Evolutionary conservation across 176 grass and related monocot species (phyloP).

Genomic region (Musa schizocarpa): DNA sequence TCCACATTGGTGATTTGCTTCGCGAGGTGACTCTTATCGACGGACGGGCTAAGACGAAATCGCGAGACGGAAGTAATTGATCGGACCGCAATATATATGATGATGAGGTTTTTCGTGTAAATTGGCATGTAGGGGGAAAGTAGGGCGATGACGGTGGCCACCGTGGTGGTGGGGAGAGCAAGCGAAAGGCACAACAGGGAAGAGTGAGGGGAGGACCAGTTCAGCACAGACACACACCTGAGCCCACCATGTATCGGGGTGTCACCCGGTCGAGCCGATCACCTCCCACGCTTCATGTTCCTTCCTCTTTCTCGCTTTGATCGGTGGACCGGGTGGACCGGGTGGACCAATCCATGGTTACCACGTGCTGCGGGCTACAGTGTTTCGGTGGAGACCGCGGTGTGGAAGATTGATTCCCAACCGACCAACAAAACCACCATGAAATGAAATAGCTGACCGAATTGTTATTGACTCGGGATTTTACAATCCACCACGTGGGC

Average conservation of each 20-base stretch:
- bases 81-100: no score
- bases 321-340: not conserved
- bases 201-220: not conserved
- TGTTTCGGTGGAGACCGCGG: not conserved
- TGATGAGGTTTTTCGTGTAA: no score
- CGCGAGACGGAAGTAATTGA: no score
- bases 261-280: not conserved
- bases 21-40: no score
- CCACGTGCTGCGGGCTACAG: not conserved
- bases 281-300: not conserved
- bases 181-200: not conserved
- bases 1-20: not conserved
- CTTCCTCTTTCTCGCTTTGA: not conserved
- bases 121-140: no score
- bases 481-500: not conserved
- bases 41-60: no score
- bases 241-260: not conserved
- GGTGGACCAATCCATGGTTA: not conserved
- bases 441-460: not conserved
- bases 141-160: no score
- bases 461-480: not conserved
- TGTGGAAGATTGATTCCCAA: not conserved
- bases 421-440: not conserved
- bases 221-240: conserved; percentile 4
- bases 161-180: not conserved